Evolutionary conservation across 768 basidiomycete genomes (phyloP).

Genomic region (Coprinellus aureogranulatus): DNA sequence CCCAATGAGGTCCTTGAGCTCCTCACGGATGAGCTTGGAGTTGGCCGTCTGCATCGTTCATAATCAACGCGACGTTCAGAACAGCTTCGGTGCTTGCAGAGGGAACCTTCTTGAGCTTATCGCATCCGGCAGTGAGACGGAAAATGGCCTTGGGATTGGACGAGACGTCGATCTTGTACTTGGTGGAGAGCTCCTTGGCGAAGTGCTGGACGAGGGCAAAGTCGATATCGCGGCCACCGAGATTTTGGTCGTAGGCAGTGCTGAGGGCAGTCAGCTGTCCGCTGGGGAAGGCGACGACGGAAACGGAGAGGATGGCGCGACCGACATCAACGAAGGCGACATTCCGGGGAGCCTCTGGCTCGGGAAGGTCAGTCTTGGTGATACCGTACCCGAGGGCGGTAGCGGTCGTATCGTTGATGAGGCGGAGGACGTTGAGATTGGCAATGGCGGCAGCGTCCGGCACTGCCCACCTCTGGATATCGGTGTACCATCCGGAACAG

Average conservation of each 20-base stretch:
- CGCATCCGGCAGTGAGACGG: slow-evolving; percentile 84
- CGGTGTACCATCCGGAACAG: slow-evolving; percentile 96
- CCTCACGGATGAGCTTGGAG: too few species aligned
- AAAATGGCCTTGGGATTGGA: slow-evolving; percentile 89
- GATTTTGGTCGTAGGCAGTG: slow-evolving; percentile 87
- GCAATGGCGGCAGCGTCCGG: slow-evolving; percentile 89
- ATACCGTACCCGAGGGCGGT: slow-evolving; percentile 97
- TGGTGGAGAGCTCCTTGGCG: slow-evolving; percentile 86
- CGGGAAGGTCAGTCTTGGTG: slow-evolving; percentile 95
- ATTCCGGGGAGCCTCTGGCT: slow-evolving; percentile 73
- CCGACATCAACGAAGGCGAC: slow-evolving; percentile 96
- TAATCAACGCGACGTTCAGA: slow-evolving; percentile 92
- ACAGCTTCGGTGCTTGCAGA: slow-evolving; percentile 90
- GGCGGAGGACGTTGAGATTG: slow-evolving; percentile 84
- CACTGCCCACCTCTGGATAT: slow-evolving; percentile 85
- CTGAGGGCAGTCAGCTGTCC: slow-evolving; percentile 85
- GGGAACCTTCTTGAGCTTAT: slow-evolving; percentile 93
- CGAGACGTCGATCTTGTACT: slow-evolving; percentile 97
- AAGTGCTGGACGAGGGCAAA: slow-evolving; percentile 87
- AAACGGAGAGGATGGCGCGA: slow-evolving; percentile 84
- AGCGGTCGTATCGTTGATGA: slow-evolving; percentile 97
- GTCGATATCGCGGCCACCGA: slow-evolving; percentile 97
- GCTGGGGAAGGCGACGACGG: slow-evolving; percentile 91
- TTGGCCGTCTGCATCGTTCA: too few species aligned
- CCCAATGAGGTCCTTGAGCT: too few species aligned